These are phyloP conservation scores for Fusarium sp. DNA, from an alignment of 2,329 filamentous ascomycete genomes.

Conservation along the genomic window DNA sequence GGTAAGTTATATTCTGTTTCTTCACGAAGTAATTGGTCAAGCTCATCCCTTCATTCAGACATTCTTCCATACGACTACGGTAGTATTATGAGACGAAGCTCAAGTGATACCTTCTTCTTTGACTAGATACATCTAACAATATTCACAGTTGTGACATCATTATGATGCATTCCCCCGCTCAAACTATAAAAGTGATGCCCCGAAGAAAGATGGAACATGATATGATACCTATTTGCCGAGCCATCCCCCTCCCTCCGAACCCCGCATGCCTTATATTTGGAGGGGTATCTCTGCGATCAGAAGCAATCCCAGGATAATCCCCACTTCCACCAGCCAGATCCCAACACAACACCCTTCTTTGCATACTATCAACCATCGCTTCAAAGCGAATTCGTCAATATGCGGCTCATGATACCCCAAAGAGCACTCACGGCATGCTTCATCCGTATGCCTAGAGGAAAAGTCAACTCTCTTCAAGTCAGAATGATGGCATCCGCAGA, in stretches of 20 bases:
- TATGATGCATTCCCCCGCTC: not conserved
- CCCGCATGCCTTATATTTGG: not conserved
- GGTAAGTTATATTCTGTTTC: not conserved
- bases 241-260: not conserved
- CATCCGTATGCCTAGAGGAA: not conserved
- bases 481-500: not conserved
- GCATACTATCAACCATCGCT: not conserved
- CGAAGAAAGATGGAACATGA: not conserved
- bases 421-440: not conserved
- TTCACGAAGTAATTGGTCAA: not conserved
- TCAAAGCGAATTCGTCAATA: not conserved
- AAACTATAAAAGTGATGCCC: not conserved
- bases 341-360: not conserved
- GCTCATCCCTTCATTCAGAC: not conserved
- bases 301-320: not conserved
- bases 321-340: not conserved
- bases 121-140: not conserved
- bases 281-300: not conserved
- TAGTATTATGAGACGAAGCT: too few relatives aligned
- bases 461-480: not conserved
- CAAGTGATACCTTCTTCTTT: not conserved
- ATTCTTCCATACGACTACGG: not conserved
- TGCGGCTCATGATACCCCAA: not conserved
- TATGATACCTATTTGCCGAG: not conserved
- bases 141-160: not conserved